phyloP scores from a whole-genome alignment of 768 basidiomycete genomes.

The Mycena crocata region DNA sequence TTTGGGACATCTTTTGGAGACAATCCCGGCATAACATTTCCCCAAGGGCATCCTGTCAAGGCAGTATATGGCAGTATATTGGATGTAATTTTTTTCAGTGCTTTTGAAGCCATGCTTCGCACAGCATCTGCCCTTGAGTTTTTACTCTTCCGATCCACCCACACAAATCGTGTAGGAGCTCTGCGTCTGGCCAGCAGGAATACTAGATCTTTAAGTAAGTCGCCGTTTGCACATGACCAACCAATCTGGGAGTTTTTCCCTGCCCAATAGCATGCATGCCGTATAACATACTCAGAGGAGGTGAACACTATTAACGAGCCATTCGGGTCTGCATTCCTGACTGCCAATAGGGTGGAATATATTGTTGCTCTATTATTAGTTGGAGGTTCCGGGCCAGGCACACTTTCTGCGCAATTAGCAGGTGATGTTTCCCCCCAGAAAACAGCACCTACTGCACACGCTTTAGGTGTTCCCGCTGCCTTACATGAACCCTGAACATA shows the following conservation, averaged over 20 bases:
- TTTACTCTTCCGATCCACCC: neutral
- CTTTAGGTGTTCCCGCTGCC: neutral
- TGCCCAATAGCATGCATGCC: slow-evolving; percentile 8
- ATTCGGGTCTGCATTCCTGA: neutral
- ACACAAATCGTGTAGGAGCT: neutral
- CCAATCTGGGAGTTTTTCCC: slow-evolving; percentile 9
- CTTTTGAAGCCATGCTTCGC: neutral
- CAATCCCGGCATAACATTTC: neutral
- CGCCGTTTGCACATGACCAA: slow-evolving; percentile 5
- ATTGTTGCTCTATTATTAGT: neutral
- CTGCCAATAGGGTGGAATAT: neutral
- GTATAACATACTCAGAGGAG: neutral
- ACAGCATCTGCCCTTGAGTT: neutral
- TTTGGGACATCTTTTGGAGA: neutral
- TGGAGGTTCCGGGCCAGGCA: neutral
- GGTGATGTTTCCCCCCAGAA: slow-evolving; percentile 6
- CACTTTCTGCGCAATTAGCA: neutral
- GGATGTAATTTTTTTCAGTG: neutral
- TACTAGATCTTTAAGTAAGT: neutral
- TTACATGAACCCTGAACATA: slow-evolving; percentile 1
- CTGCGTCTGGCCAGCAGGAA: neutral
- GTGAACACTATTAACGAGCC: neutral
- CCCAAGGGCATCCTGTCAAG: neutral
- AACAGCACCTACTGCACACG: neutral
- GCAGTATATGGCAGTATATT: neutral